Conservation (phyloP, 192 early-diverging fungal genomes). For the Coemansia sp. region DNA sequence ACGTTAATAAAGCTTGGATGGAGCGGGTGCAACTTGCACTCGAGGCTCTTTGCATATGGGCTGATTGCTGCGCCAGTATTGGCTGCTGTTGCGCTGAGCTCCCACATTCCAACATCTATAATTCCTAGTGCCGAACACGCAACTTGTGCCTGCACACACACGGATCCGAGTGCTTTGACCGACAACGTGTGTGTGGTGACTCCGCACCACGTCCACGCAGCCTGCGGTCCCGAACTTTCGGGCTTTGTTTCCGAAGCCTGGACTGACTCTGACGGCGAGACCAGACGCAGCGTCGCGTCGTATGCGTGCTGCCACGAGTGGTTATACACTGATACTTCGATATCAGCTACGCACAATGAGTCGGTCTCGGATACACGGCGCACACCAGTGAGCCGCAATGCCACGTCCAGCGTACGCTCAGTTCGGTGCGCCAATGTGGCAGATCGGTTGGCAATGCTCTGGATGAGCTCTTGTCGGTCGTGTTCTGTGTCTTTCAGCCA, state of each 20-base stretch:
- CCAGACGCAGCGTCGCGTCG: conserved; percentile 18
- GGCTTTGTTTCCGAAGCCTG: conserved; percentile 7
- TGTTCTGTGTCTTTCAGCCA: conserved; percentile 44
- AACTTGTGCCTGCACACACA: conserved; percentile 11
- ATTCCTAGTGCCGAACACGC: conserved; percentile 26
- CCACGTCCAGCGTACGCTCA: conserved; percentile 41
- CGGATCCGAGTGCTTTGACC: conserved; percentile 13
- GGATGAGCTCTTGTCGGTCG: conserved; percentile 41
- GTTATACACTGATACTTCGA: conserved; percentile 31
- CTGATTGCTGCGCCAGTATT: neutral
- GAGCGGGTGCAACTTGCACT: conserved; percentile 26
- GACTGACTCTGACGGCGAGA: conserved; percentile 39
- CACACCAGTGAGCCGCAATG: conserved; percentile 8
- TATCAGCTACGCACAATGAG: conserved; percentile 16
- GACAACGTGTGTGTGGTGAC: conserved; percentile 10
- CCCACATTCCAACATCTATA: conserved; percentile 44
- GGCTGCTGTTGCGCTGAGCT: conserved; percentile 22
- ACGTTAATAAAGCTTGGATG: conserved; percentile 36
- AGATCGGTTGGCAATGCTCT: conserved; percentile 25
- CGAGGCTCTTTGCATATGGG: conserved; percentile 12
- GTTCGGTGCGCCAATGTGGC: conserved; percentile 7
- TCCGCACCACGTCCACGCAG: conserved; percentile 49
- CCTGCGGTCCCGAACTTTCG: conserved; percentile 32
- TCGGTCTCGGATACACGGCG: neutral
- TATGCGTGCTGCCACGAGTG: conserved; percentile 52